Evolutionary conservation across 1,284 basidiomycete genomes (phyloP), one percentile per base, ranked within the genome.

Genomic region (Calocybe gambosa): DNA sequence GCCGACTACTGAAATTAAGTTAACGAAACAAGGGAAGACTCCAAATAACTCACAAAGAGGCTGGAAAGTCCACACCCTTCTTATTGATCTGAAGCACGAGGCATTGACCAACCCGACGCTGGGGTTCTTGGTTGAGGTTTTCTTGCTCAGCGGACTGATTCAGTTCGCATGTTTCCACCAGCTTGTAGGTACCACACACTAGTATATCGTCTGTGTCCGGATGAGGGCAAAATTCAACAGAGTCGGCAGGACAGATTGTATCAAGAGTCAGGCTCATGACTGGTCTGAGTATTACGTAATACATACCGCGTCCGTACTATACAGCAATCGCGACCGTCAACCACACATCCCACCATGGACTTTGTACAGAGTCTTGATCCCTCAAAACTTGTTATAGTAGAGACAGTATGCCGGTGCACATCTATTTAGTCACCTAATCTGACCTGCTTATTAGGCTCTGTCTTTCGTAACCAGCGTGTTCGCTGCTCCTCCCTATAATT

Each of bases 131-230:
- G 3, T 59, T 50, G 36, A 54, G 51, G 19, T 54, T 39, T 20
- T 55, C 45, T 5, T 43, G 29, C n/a, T 42, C 45, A 19, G 25
- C 26, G 21, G 19, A 42, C 39, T 28, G 31, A 40, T 25, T 28
- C 45, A 12, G 19, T 37, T 20, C 39, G 54, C 29, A 9, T n/a
- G 37, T 55, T 43, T 79, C 67, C 34, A 77, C 68, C 10, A 95
- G 75, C 55, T 90, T 84, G 65, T 96, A 96, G 0, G 93, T 95
- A 15, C 93, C 93, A 58, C 90, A 92, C 1, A 83, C 84, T 52
- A 96, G 77, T n/a, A 93, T 65, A 54, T 83, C 68, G 12, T 71
- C 65, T 35, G 71, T 71, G 33, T 68, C 67, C 13, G 71, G 69
- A 50, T 77, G 74, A 10, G 91, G 92, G 58, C 90, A 93, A 62